Base-by-base conservation (phyloP, 257 asterid genomes). In the Solanum lycopersicoides region DNA sequence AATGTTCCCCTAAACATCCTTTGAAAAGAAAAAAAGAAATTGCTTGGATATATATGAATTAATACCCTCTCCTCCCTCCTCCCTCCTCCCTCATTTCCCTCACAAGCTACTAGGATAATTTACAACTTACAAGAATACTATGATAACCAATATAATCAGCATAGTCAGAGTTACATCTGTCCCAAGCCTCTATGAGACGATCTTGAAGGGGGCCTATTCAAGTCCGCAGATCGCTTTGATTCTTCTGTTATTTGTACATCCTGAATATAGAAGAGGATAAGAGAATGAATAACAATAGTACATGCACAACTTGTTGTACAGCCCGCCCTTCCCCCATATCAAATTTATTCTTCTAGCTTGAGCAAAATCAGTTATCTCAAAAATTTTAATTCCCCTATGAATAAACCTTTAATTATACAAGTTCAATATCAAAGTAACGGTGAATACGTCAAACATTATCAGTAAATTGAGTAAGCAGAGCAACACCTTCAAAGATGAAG, bases 201-300 rank as follows among this genome's bases (percentile, higher is more conserved):
- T 87, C 95, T 91, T 76, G 98, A 95, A 83, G 96, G 92, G 85
- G 97, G 91, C 85, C 92, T 91, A 45, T 63, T 72, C 88, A 65
- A 66, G 39, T 96, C 98, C 34, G 80, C 86, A 59, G 98, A 87
- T 87, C 93, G 92, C 75, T 82, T 91, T 63, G 90, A 86, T 87
- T 94, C 98, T 82, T 94, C 98, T 15, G 88, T 91, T 92, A 92
- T 91, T 90, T 92, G 92, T 80, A 90, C 88, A 73, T 94, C 99
- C 99, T 96, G 95, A 89, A 90, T 53, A 42, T 11, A 82, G 35
- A 39, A 30, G 68, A 80, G 42, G 59, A 37, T 16, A 16, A 37
- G 35, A 80, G 56, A 80, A 82, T 41, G 44, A 82, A 30, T 18
- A 50, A 68, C 66, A 80, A 45, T 15, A 47, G 42, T 80, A 25